Percentiles rank a stretch among this genome's conserved stretches.
These are phyloP conservation scores for Tuber microsphaerosporum DNA, from an alignment of 495 filamentous ascomycete species.

Conservation along the genomic window DNA sequence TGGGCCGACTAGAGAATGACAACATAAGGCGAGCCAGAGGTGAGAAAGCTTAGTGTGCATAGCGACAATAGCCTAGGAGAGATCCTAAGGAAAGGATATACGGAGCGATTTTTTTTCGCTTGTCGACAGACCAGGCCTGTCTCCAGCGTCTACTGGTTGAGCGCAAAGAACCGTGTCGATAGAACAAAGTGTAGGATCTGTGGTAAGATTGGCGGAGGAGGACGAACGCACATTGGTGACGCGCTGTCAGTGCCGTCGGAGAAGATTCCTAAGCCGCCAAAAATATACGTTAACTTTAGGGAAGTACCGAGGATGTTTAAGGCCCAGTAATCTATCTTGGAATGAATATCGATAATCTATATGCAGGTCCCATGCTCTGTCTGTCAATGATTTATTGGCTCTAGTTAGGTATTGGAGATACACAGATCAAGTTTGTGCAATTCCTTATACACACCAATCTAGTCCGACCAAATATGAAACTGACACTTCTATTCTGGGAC, in stretches of 20 bases:
- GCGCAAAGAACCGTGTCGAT: neutral
- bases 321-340: neutral
- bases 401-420: neutral
- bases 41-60: neutral
- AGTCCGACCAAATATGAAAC: neutral
- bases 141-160: neutral
- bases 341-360: neutral
- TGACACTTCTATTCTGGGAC: neutral
- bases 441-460: neutral
- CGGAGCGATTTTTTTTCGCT: neutral
- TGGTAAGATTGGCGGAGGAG: neutral
- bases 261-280: neutral
- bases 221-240: neutral
- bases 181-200: neutral
- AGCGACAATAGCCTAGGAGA: neutral
- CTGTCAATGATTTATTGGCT: neutral
- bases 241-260: neutral
- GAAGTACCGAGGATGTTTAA: neutral
- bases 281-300: neutral
- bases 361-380: neutral
- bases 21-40: neutral
- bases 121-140: neutral
- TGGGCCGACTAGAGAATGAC: neutral
- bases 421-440: neutral
- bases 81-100: neutral